phyloP scores from a whole-genome alignment of 148 eudicot genomes.

The Camellia japonica region DNA sequence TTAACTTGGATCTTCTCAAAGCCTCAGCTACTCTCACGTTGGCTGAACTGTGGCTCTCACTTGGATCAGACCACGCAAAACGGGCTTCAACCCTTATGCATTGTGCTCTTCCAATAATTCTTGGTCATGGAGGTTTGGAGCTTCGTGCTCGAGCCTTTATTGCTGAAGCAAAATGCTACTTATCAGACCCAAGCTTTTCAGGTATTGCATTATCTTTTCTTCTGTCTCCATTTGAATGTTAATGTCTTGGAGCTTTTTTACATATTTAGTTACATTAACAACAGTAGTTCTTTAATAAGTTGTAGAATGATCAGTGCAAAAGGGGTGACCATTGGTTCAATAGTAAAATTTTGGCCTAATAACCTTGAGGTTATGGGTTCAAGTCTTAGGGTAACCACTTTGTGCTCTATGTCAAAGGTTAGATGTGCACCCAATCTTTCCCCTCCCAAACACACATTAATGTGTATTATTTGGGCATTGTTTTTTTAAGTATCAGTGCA shows the following conservation, averaged over 20 bases:
- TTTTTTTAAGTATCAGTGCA: too few relatives aligned
- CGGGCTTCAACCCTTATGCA: conserved; percentile 71
- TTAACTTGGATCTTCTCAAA: conserved; percentile 94
- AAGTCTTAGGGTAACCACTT: too few relatives aligned
- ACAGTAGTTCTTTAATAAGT: not conserved
- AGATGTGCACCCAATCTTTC: too few relatives aligned
- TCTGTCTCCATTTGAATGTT: not conserved
- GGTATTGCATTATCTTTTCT: conserved; percentile 37
- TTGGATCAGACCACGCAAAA: conserved; percentile 79
- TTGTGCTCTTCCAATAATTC: conserved; percentile 77
- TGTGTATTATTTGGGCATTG: too few relatives aligned
- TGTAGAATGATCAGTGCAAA: not conserved
- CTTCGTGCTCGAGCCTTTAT: conserved; percentile 87
- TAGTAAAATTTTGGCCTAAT: too few relatives aligned
- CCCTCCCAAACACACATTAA: too few relatives aligned
- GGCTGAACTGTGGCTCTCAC: conserved; percentile 86
- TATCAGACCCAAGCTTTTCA: conserved; percentile 70
- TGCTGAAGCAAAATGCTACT: conserved; percentile 85
- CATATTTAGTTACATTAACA: not conserved
- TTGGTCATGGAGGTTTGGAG: conserved; percentile 97
- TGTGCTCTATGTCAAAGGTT: too few relatives aligned
- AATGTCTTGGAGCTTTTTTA: not conserved
- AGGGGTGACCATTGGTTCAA: too few relatives aligned
- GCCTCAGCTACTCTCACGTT: conserved; percentile 87
- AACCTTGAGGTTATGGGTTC: too few relatives aligned